Evolutionary conservation across 31 red algal genomes (phyloP).

Genomic region (Endocladia muricata): DNA sequence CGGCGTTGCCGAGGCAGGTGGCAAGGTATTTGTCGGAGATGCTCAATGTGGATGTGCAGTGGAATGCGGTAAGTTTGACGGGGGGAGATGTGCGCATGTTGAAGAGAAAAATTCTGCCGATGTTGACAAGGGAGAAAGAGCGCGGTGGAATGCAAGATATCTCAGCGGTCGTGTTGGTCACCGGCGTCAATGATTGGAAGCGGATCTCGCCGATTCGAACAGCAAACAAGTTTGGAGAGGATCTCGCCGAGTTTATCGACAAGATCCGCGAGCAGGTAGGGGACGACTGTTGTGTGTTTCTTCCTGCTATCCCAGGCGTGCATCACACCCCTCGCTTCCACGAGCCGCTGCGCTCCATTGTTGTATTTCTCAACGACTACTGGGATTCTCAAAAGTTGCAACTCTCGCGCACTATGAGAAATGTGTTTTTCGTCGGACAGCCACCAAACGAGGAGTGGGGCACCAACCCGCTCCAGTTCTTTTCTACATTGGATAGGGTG

Average conservation of each 20-base stretch:
- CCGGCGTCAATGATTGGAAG: constrained; percentile 88
- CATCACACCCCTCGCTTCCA: constrained; percentile 80
- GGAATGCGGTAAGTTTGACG: constrained; percentile 81
- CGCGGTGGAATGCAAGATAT: constrained; percentile 50
- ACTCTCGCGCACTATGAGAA: constrained; percentile 53
- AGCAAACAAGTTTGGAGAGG: constrained; percentile 61
- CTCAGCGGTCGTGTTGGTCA: constrained; percentile 72
- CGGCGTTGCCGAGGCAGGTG: constrained; percentile 63
- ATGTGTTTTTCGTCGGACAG: constrained; percentile 69
- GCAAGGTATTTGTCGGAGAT: constrained; percentile 57
- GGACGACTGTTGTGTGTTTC: constrained; percentile 49
- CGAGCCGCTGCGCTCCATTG: constrained; percentile 67
- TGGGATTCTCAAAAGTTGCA: constrained; percentile 73
- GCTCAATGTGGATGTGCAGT: constrained; percentile 70
- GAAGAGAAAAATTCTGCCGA: constrained; percentile 65
- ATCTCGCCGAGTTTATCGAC: constrained; percentile 57
- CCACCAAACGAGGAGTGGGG: constrained; percentile 59
- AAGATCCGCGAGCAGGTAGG: constrained; percentile 69
- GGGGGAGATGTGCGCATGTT: constrained; percentile 79
- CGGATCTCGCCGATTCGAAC: constrained; percentile 69
- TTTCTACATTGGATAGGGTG: constrained; percentile 63
- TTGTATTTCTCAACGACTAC: constrained; percentile 67
- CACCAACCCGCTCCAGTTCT: constrained; percentile 57
- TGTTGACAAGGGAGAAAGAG: constrained; percentile 55
- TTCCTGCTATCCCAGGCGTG: constrained; percentile 76